Base-by-base conservation (phyloP, 2,329 filamentous ascomycete genomes). In the Cyphellophora europaea region DNA sequence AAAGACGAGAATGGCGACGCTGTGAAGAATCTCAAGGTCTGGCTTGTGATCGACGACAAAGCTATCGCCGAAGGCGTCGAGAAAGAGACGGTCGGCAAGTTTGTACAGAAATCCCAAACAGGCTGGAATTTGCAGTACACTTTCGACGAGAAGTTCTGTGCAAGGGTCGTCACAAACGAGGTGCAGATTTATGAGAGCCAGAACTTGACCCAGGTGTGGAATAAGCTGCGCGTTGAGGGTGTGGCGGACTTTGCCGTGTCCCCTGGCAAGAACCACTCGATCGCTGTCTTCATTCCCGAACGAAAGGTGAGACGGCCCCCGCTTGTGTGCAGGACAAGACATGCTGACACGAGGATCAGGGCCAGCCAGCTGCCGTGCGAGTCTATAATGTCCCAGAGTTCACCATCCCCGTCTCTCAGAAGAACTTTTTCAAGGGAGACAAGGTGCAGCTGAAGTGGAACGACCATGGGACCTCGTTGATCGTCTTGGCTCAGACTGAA, bases 381-480 rank as follows among this genome's bases (percentile, higher is more conserved):
- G 83, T 96, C 41, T 98, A 82, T 67, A 86, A 89, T 49, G 83
- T 96, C 21, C 89, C 91, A 27, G 73, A 91, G 50, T 96, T 96
- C 63, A 73, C 65, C 44, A 68, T 67, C 35, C 79, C 88, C 4
- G 79, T 94, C 32, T 95, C 89, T 25, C 89, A 96, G 59, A 98
- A 98, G 78, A 95, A 82, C 2, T 98, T 98, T 58, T 98, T 87
- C 77, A 98, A 98, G 69, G 88, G 88, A 45, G 91, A 98, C 69
- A 96, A 96, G 69, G 89, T 98, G 31, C 87, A 95, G 63, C 69
- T 98, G 55, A 95, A 95, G 68, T 98, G 91, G 91, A 98, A 98
- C 63, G 76, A 81, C 48, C 71, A 86, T 43, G 91, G 91, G 35
- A 94, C 88, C 23, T 89, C 81, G 57, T 63, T 96, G 56, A 82